Conservation (phyloP, 371 early-diverging fungal species). For the Rhizopus stolonifer region DNA sequence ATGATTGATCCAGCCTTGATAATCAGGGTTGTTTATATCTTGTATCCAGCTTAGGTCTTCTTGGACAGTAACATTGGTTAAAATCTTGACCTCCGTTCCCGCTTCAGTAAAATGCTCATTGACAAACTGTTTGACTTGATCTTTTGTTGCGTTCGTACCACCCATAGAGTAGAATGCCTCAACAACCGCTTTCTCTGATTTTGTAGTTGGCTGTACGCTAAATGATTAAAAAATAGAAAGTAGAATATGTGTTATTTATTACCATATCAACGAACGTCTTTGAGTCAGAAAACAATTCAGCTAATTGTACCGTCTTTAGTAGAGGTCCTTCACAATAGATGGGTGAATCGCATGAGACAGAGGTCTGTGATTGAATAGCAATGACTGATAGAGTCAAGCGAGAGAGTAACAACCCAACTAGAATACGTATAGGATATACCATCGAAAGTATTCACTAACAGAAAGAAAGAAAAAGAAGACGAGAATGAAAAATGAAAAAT, state of each 20-base stretch:
- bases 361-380: slow-evolving; percentile 1
- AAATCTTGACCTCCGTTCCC: slow-evolving; percentile 27
- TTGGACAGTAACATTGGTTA: slow-evolving; percentile 16
- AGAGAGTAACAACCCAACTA: slow-evolving; percentile 10
- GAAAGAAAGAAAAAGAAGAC: no score
- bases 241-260: slow-evolving; percentile 8
- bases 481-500: no score
- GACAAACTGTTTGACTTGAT: slow-evolving; percentile 54
- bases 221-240: not conserved
- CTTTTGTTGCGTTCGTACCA: slow-evolving; percentile 42
- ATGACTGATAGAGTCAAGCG: slow-evolving; percentile 8
- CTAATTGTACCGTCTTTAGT: slow-evolving; percentile 61
- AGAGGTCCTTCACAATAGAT: slow-evolving; percentile 73
- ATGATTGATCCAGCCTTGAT: slow-evolving; percentile 51
- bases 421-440: slow-evolving; percentile 7
- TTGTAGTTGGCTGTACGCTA: slow-evolving; percentile 54
- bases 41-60: slow-evolving; percentile 48
- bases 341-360: slow-evolving; percentile 54
- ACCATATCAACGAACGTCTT: slow-evolving; percentile 73
- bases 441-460: not conserved
- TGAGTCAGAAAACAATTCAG: slow-evolving; percentile 63
- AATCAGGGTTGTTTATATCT: slow-evolving; percentile 42
- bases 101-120: slow-evolving; percentile 59
- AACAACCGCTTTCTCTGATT: slow-evolving; percentile 55
- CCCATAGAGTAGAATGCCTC: slow-evolving; percentile 53